Base-by-base conservation (phyloP, 2,329 filamentous ascomycete species). In the Fusarium compactum region DNA sequence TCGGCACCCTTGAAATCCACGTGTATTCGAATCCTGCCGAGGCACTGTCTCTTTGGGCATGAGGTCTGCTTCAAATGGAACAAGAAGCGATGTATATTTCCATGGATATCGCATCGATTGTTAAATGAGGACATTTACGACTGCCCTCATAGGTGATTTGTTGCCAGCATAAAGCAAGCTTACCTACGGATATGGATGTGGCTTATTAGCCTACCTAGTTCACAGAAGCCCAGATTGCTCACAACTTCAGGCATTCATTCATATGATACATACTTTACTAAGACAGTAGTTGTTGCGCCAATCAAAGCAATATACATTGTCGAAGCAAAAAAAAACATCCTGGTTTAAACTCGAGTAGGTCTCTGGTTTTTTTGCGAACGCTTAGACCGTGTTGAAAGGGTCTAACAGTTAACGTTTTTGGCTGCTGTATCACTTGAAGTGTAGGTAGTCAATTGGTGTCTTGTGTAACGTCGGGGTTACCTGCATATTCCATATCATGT, bases 21-120 rank as follows among this genome's bases (percentile, higher is more conserved):
- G 47, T 70, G 52, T 70, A 63, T 54, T 65, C 34, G 32, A 30
- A 69, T 45, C 46, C 34, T 62, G 47, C 68, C 68, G 68, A 70
- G 68, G 68, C 68, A 71, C 62, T 56, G 57, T 55, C 15, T 55
- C 44, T 34, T 38, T n/a, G 18, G 18, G 25, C 30, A 51, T 32
- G 32, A 54, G 30, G 30, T 55, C 12, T 60, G 14, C 24, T 41
- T 47, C 32, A 29, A 27, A 25, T 15, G 15, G 38, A 22, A 41
- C 14, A n/a, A n/a, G 34, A 43, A 22, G 25, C 9, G 18, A 27
- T 18, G 25, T 22, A 16, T n/a, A 22, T 24, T 53, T 43, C 6
- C 34, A 38, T 38, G 18, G 18, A 38, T 38, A 34, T 27, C 32
- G 22, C 22, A 8, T 24, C 32, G 14, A 24, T 20, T 20, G 11